phyloP scores from a whole-genome alignment of 2,329 filamentous ascomycete genomes.

The Myrmaecium sp. region DNA sequence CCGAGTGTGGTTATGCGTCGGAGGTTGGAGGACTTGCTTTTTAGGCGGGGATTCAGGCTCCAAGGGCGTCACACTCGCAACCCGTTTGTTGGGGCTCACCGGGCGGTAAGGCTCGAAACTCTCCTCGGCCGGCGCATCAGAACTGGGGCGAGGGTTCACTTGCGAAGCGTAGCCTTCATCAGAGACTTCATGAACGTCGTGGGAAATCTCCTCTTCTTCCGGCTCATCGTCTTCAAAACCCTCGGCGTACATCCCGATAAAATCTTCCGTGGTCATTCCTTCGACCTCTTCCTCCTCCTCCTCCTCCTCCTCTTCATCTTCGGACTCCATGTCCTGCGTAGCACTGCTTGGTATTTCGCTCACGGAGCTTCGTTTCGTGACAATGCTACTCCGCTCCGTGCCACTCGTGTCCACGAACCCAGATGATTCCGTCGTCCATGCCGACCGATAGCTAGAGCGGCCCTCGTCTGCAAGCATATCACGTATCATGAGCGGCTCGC shows the following conservation, averaged over 20 bases:
- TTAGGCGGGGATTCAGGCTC: no score
- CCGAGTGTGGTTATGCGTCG: no score
- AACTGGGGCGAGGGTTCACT: slow-evolving; percentile 5
- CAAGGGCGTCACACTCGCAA: no score
- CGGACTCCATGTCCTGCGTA: slow-evolving; percentile 10
- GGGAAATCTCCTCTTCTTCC: slow-evolving; percentile 14
- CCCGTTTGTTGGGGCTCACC: no score
- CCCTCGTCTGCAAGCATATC: slow-evolving; percentile 24
- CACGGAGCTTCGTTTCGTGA: slow-evolving; percentile 63
- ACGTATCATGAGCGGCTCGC: slow-evolving; percentile 14
- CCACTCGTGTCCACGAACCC: slow-evolving; percentile 39
- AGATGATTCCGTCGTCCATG: slow-evolving; percentile 39
- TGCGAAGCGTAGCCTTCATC: slow-evolving; percentile 8
- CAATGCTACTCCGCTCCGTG: slow-evolving; percentile 70
- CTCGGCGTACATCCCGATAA: slow-evolving; percentile 42
- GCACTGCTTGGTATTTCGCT: slow-evolving; percentile 45
- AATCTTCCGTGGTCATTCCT: slow-evolving; percentile 42
- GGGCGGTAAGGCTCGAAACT: no score
- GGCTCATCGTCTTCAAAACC: slow-evolving; percentile 32
- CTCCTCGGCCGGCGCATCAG: slow-evolving; percentile 4
- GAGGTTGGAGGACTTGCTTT: no score
- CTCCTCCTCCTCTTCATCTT: slow-evolving; percentile 7
- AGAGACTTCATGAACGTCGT: slow-evolving; percentile 11
- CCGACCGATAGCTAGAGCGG: slow-evolving; percentile 43
- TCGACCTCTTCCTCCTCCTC: slow-evolving; percentile 19